phyloP scores from a whole-genome alignment of 1,139 yeast genomes.

The Diutina sp. region DNA sequence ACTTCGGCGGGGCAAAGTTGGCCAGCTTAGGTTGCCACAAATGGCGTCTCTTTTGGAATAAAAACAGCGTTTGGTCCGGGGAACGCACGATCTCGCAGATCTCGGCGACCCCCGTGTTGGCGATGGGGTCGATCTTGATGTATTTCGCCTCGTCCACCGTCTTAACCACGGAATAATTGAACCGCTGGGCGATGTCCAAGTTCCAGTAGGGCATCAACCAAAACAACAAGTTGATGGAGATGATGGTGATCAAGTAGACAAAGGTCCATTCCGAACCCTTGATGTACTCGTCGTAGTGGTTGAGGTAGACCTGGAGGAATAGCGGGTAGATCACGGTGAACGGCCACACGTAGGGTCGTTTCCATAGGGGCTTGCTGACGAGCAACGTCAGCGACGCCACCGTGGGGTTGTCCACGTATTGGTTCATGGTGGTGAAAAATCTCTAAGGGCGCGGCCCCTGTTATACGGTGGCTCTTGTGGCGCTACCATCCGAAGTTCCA shows the following conservation, averaged over 20 bases:
- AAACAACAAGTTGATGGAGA: slow-evolving; percentile 61
- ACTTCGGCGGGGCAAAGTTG: slow-evolving; percentile 71
- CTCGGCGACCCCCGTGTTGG: slow-evolving; percentile 79
- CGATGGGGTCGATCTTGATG: slow-evolving; percentile 68
- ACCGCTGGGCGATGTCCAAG: slow-evolving; percentile 53
- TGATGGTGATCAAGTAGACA: slow-evolving; percentile 64
- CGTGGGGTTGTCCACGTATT: slow-evolving; percentile 41
- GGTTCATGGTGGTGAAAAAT: slow-evolving; percentile 15
- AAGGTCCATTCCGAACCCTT: slow-evolving; percentile 82
- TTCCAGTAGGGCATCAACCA: slow-evolving; percentile 97
- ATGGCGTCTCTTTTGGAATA: slow-evolving; percentile 88
- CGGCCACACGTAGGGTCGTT: slow-evolving; percentile 79
- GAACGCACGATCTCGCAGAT: slow-evolving; percentile 56
- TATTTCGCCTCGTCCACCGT: slow-evolving; percentile 51
- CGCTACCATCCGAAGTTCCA: neutral
- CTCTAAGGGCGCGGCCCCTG: neutral
- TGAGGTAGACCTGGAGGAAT: slow-evolving; percentile 51
- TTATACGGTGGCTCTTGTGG: neutral
- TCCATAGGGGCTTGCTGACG: slow-evolving; percentile 46
- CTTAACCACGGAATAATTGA: slow-evolving; percentile 49
- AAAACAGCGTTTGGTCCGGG: slow-evolving; percentile 45
- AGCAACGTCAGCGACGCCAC: slow-evolving; percentile 58
- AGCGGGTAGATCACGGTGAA: slow-evolving; percentile 70
- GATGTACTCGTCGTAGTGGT: slow-evolving; percentile 69
- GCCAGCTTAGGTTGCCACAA: slow-evolving; percentile 43